Evolutionary conservation across 2,329 filamentous ascomycete species (phyloP), one percentile per base, ranked within the genome.

Genomic region (Penicillium occitanis): DNA sequence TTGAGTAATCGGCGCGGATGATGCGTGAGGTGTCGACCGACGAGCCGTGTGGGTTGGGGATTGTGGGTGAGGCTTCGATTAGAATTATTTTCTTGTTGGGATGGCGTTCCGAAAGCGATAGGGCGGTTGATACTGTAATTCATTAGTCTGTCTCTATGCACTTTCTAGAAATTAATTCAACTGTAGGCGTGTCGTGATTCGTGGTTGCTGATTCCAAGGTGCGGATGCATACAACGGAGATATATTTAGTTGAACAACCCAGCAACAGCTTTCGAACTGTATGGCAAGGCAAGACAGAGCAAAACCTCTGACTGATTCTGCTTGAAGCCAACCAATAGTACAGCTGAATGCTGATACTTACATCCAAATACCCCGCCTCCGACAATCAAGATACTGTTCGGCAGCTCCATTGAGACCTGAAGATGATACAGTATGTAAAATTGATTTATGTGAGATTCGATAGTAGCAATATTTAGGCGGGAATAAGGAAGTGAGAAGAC

Each of bases 1-100:
- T 88, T 5, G 91, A 89, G 74, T 98, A 98, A 82, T 98, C 94
- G 44, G 89, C 84, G 40, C 87, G 83, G 60, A 89, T 82, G 69
- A 89, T 88, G 65, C 87, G 86, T 25, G 85, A 87, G 55, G 81
- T 81, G 74, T 89, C 87, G 68, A 88, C 83, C 68, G 84, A 86
- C 11, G 85, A 84, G 63, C 83, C 85, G 72, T 88, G 83, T 1
- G 84, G 83, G 61, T 86, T 84, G 25, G 86, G 87, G 65, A 88
- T 87, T 42, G 72, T 76, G 2, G 83, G 77, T 22, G 83, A 81
- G 28, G 84, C 80, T 69, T 89, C 87, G 64, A 89, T 75, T 40
- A 89, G 75, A 6, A 85, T 88, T 68, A 89, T 85, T 51, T 79
- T 76, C 22, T 81, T 84, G 63, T 81, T 71, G 59, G 78, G 76